These are phyloP conservation scores for Tilletia indica DNA, from an alignment of 1,284 basidiomycete species.

Conservation along the genomic window DNA sequence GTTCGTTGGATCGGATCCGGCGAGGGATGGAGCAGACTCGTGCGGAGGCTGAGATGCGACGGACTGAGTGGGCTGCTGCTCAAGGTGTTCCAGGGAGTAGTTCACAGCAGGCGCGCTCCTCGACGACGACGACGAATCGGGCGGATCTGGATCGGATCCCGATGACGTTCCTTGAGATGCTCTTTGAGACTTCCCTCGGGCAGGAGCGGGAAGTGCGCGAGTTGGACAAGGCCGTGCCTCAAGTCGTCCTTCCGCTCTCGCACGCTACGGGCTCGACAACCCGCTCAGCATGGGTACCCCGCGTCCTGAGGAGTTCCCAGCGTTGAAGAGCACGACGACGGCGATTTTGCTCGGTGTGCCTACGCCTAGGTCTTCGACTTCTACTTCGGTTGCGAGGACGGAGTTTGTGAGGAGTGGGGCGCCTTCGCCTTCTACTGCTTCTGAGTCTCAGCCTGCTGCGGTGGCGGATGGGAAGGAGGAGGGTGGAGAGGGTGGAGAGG, in stretches of 20 bases:
- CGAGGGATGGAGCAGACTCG: conserved; percentile 58
- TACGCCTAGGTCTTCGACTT: neutral
- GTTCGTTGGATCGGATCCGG: conserved; percentile 38
- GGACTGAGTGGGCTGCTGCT: neutral
- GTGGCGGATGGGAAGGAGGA: neutral
- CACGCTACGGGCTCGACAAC: neutral
- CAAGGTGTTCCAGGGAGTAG: no score
- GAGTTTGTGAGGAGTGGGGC: neutral
- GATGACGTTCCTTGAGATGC: conserved; percentile 1
- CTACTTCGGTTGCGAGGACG: neutral
- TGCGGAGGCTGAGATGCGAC: conserved; percentile 49
- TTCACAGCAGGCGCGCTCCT: no score
- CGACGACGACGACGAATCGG: no score
- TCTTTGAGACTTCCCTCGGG: neutral
- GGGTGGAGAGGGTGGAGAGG: neutral
- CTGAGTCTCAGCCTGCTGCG: neutral
- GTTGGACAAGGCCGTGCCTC: neutral
- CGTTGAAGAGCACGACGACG: neutral
- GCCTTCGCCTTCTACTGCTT: neutral
- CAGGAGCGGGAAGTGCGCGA: neutral
- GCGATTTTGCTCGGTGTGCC: neutral
- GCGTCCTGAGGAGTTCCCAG: neutral
- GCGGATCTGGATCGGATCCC: conserved; percentile 10
- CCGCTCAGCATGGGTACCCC: neutral
- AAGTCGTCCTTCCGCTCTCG: neutral